phyloP scores from a whole-genome alignment of 768 basidiomycete species.

The Kwoniella newhampshirensis region DNA sequence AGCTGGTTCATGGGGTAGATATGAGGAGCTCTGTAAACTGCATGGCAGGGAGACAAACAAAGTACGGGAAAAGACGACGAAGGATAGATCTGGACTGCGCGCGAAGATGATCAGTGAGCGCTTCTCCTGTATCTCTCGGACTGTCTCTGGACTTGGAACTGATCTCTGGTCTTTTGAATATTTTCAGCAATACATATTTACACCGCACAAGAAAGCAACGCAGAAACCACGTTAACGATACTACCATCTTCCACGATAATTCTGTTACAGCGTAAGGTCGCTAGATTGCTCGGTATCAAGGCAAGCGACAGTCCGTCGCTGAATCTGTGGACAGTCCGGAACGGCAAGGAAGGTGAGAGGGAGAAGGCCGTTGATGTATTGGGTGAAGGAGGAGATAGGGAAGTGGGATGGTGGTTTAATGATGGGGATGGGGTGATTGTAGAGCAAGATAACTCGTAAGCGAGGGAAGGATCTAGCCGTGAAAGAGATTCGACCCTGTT shows the following conservation, averaged over 20 bases:
- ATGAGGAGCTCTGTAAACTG: constrained; percentile 24
- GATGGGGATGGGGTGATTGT: constrained; percentile 31
- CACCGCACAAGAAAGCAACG: neutral
- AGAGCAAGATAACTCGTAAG: constrained; percentile 2
- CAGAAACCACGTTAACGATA: constrained; percentile 17
- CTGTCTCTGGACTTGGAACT: too few species aligned
- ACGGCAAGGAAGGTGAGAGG: constrained; percentile 2
- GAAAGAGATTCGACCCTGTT: too few species aligned
- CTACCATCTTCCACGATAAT: constrained; percentile 30
- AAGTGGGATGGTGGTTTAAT: constrained; percentile 30
- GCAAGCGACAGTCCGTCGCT: neutral
- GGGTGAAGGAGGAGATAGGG: constrained; percentile 13
- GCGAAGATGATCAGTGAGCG: constrained; percentile 47
- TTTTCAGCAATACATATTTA: constrained; percentile 1
- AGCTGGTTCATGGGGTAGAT: constrained; percentile 24
- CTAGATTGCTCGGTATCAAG: constrained; percentile 11
- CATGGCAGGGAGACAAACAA: constrained; percentile 7
- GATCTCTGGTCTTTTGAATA: neutral
- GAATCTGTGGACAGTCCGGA: constrained; percentile 5
- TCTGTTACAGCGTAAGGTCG: constrained; percentile 31
- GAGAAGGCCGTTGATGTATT: constrained; percentile 1
- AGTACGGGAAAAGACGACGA: neutral
- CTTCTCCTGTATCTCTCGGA: neutral
- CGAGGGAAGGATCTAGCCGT: too few species aligned
- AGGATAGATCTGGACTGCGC: constrained; percentile 10